These are phyloP conservation scores for Corylus americana DNA, from an alignment of 306 rosid genomes.

Conservation along the genomic window DNA sequence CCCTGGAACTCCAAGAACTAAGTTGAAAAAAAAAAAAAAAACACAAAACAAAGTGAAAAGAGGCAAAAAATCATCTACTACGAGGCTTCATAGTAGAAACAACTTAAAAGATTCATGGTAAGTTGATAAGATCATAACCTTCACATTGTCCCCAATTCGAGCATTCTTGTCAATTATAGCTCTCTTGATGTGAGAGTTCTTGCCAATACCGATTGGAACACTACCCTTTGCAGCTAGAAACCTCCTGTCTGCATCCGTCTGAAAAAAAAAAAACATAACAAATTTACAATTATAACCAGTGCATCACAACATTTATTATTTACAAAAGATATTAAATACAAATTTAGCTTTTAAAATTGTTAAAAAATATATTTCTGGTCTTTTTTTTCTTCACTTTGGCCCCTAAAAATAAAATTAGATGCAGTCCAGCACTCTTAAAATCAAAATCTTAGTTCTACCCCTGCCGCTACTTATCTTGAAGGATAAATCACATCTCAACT, in stretches of 20 bases:
- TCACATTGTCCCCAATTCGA: slow-evolving; percentile 84
- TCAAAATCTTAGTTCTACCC: too few relatives aligned
- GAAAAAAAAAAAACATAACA: slow-evolving; percentile 31
- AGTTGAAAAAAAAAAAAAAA: not conserved
- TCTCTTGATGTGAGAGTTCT: slow-evolving; percentile 84
- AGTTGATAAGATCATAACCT: slow-evolving; percentile 46
- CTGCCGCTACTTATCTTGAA: not conserved
- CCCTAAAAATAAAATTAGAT: too few relatives aligned
- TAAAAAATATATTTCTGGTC: too few relatives aligned
- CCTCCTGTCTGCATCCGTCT: slow-evolving; percentile 91
- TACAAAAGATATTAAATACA: too few relatives aligned
- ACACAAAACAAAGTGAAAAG: not conserved
- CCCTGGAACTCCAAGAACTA: not conserved
- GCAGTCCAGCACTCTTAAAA: too few relatives aligned
- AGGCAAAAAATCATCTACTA: not conserved
- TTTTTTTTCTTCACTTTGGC: too few relatives aligned
- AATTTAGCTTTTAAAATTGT: too few relatives aligned
- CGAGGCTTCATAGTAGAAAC: not conserved
- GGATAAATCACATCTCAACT: slow-evolving; percentile 7
- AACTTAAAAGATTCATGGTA: not conserved
- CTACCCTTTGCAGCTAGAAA: slow-evolving; percentile 83
- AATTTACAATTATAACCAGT: slow-evolving; percentile 17
- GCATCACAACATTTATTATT: not conserved
- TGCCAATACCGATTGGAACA: slow-evolving; percentile 93
- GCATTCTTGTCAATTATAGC: slow-evolving; percentile 99